phyloP scores from a whole-genome alignment of 306 rosid genomes.

The Medicago arabica region DNA sequence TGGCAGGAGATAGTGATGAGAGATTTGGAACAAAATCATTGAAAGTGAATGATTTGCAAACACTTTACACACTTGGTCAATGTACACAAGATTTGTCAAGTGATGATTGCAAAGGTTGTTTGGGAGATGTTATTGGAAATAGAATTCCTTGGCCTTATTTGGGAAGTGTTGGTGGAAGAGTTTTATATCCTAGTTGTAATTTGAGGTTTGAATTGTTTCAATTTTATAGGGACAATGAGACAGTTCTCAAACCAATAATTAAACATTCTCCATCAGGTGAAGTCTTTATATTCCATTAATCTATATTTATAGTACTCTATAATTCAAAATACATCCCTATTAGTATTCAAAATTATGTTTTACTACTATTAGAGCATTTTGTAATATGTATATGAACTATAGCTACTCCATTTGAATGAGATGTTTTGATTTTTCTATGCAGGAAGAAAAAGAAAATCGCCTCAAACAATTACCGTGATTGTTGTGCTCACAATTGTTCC shows the following conservation, averaged over 20 bases:
- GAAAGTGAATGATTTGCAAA: conserved; percentile 18
- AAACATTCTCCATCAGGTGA: neutral
- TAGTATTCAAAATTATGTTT: too few species aligned
- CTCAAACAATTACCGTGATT: neutral
- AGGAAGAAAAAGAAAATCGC: neutral
- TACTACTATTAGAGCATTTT: too few species aligned
- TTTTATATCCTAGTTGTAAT: conserved; percentile 40
- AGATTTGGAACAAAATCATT: neutral
- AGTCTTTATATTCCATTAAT: neutral
- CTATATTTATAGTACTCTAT: too few species aligned
- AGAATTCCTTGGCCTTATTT: conserved; percentile 31
- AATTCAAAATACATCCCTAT: too few species aligned
- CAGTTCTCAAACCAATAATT: neutral
- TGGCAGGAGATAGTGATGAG: neutral
- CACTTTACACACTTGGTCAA: conserved; percentile 23
- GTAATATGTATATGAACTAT: neutral
- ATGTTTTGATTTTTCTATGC: conserved; percentile 3
- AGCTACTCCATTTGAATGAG: neutral
- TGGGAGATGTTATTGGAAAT: conserved; percentile 5
- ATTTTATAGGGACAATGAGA: conserved; percentile 12
- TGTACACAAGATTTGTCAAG: conserved; percentile 32
- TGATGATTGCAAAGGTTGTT: conserved; percentile 16
- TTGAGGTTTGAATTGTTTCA: conserved; percentile 36
- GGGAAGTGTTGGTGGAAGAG: conserved; percentile 42
- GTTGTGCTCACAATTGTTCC: neutral